Evolutionary conservation across 176 grass and related monocot genomes (phyloP).

Genomic region (Pontederia crassipes): DNA sequence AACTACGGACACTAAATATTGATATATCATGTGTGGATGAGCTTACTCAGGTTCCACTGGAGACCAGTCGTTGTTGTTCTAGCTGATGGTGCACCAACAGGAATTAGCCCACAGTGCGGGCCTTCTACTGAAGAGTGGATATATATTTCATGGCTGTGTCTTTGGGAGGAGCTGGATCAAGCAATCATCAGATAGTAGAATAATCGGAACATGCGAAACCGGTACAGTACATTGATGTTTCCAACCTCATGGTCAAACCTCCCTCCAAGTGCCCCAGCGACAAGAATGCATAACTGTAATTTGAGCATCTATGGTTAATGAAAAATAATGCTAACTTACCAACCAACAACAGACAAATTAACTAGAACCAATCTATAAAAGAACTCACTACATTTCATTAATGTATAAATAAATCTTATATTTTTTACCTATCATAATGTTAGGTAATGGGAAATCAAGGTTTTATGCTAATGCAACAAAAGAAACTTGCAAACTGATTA

Average conservation of each 20-base stretch:
- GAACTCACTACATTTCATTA: no score
- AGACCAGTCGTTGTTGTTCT: constrained; percentile 71
- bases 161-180: constrained; percentile 71
- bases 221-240: constrained; percentile 79
- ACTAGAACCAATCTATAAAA: no score
- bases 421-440: no score
- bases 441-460: no score
- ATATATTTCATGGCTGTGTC: constrained; percentile 44
- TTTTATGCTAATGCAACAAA: no score
- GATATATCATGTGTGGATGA: constrained; percentile 3
- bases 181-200: constrained; percentile 76
- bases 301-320: not conserved
- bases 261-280: constrained; percentile 71
- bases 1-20: no score
- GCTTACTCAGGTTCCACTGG: constrained; percentile 70
- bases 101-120: constrained; percentile 82
- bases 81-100: constrained; percentile 42
- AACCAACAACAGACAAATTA: no score
- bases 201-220: constrained; percentile 40
- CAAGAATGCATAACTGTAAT: constrained; percentile 72
- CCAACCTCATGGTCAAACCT: constrained; percentile 94
- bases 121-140: constrained; percentile 46
- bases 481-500: no score
- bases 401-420: no score
- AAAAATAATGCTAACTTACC: not conserved